Conservation (phyloP, 805 yeast species). For the Trichomonascus vanleenenianus region DNA sequence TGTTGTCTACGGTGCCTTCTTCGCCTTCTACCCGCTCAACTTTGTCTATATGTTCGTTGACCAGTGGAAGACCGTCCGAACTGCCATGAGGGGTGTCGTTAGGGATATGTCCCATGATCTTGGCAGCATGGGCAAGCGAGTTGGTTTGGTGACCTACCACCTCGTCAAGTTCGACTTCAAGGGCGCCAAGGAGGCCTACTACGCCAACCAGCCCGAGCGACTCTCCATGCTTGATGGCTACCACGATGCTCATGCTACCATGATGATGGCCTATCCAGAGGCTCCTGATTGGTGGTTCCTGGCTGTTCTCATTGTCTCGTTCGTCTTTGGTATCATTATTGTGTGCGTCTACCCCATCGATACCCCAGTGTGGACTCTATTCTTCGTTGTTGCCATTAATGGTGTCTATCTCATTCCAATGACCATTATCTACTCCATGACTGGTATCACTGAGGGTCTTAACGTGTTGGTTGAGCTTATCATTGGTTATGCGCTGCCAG, state of each 20-base stretch:
- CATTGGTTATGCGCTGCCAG: constrained; percentile 61
- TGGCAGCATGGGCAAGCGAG: not conserved
- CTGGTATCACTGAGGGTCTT: constrained; percentile 50
- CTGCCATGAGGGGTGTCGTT: constrained; percentile 1
- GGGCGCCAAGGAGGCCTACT: not conserved
- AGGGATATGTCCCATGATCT: constrained; percentile 5
- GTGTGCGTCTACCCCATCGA: constrained; percentile 35
- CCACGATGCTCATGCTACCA: constrained; percentile 19
- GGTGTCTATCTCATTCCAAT: constrained; percentile 54
- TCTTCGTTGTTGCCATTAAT: constrained; percentile 50
- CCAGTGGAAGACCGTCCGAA: constrained; percentile 5
- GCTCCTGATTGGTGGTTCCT: constrained; percentile 73
- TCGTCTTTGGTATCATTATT: constrained; percentile 35
- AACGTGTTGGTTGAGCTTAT: constrained; percentile 57
- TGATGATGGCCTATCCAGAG: constrained; percentile 50
- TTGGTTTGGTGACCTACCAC: not conserved
- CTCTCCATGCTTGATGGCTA: constrained; percentile 7
- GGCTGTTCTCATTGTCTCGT: constrained; percentile 38
- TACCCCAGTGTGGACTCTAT: constrained; percentile 56
- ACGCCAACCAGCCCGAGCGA: not conserved
- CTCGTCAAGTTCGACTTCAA: not conserved
- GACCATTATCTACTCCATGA: constrained; percentile 50
- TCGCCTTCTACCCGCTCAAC: constrained; percentile 47
- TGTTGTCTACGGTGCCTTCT: constrained; percentile 45
- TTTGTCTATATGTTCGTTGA: constrained; percentile 32